These are phyloP conservation scores for Aspergillus brunneoviolaceus DNA, from an alignment of 2,329 filamentous ascomycete genomes.

Conservation along the genomic window DNA sequence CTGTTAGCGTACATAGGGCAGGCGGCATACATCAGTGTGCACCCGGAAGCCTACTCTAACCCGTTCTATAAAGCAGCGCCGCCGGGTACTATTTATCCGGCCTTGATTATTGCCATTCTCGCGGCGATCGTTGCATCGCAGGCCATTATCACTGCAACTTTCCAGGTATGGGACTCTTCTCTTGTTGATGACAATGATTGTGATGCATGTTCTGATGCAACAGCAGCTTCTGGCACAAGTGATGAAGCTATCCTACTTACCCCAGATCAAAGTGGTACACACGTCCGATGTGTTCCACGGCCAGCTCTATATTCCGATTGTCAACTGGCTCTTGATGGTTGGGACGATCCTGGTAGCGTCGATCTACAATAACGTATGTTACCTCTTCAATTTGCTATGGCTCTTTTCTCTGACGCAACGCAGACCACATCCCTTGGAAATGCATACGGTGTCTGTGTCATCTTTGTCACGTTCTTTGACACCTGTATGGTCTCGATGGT, in stretches of 20 bases:
- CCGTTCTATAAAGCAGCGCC: slow-evolving; percentile 73
- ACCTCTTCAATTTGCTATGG: not conserved
- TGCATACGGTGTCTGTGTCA: slow-evolving; percentile 77
- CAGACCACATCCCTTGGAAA: slow-evolving; percentile 68
- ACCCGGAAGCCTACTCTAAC: slow-evolving; percentile 64
- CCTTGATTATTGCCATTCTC: slow-evolving; percentile 64
- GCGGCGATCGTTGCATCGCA: slow-evolving; percentile 68
- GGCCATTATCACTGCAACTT: slow-evolving; percentile 74
- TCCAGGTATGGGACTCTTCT: slow-evolving; percentile 52
- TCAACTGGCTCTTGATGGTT: slow-evolving; percentile 75
- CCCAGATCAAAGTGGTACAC: slow-evolving; percentile 71
- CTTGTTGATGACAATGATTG: not conserved
- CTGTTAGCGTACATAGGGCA: slow-evolving; percentile 65
- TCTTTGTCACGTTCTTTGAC: slow-evolving; percentile 75
- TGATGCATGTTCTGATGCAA: not conserved
- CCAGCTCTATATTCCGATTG: slow-evolving; percentile 72
- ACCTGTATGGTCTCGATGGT: slow-evolving; percentile 72
- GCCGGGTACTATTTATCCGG: slow-evolving; percentile 66
- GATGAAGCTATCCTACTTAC: slow-evolving; percentile 72
- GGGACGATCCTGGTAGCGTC: slow-evolving; percentile 72
- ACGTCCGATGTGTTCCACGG: slow-evolving; percentile 70
- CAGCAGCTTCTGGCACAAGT: slow-evolving; percentile 63
- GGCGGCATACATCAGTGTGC: slow-evolving; percentile 66
- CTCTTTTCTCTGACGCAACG: not conserved
- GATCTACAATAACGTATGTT: slow-evolving; percentile 63